phyloP scores from a whole-genome alignment of 2,329 filamentous ascomycete genomes.

The Fusarium virguliforme region DNA sequence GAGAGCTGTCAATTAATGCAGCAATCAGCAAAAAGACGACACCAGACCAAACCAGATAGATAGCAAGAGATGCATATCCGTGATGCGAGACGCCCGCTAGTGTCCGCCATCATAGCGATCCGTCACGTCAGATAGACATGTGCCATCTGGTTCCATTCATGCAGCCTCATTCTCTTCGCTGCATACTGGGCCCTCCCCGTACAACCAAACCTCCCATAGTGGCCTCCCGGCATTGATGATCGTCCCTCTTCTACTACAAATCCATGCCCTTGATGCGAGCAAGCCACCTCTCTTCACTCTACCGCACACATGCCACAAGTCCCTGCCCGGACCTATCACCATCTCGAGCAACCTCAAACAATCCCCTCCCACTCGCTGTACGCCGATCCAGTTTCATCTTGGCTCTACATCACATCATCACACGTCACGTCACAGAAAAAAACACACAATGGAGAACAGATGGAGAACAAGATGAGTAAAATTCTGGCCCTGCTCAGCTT shows the following conservation, averaged over 20 bases:
- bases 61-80: constrained; percentile 13
- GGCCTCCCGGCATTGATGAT: constrained; percentile 1
- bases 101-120: neutral
- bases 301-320: constrained; percentile 31
- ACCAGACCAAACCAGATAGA: neutral
- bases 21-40: neutral
- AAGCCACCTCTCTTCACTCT: constrained; percentile 26
- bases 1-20: constrained; percentile 11
- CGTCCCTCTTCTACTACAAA: constrained; percentile 25
- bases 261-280: constrained; percentile 39
- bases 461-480: constrained; percentile 43
- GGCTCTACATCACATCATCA: constrained; percentile 16
- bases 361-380: constrained; percentile 15
- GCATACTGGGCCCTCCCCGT: neutral
- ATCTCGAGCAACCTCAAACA: constrained; percentile 36
- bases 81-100: neutral
- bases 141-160: constrained; percentile 20
- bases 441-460: constrained; percentile 22
- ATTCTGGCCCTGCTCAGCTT: constrained; percentile 44
- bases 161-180: neutral
- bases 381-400: constrained; percentile 38
- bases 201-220: neutral
- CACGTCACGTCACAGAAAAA: constrained; percentile 5
- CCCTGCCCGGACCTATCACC: constrained; percentile 29
- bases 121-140: constrained; percentile 9